Base-by-base conservation (phyloP, 148 eudicot genomes). In the Fagopyrum tataricum region DNA sequence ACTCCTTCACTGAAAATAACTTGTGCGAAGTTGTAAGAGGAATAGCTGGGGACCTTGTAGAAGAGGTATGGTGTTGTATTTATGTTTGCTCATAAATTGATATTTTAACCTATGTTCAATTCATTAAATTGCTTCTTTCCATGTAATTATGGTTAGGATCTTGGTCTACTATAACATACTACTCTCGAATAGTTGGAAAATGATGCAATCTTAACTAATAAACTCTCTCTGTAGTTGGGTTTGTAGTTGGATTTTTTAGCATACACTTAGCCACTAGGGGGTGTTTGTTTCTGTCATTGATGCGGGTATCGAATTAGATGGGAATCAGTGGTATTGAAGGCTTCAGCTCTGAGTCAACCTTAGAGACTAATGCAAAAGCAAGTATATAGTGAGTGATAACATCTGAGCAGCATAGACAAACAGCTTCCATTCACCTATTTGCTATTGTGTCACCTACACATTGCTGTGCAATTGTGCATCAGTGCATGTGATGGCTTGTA, bases 11-110 rank as follows among this genome's bases (percentile, higher is more conserved):
- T 7, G 98, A 95, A 82, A 95, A 95, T 85, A 91, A 91, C 81
- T 86, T 91, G 18, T 95, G 98, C 67, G 98, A 95, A 84, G 85
- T 95, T 74, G 97, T 95, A 67, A 85, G 98, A 80, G 93, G 88
- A 42, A 78, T 95, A 62, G 96, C 97, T 76, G 98, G 98, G 46
- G 98, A 95, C 77, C 91, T 95, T 73, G 98, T 72, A 4, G 98
- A 91, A 83, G 96, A 95, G 97, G 98, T 95, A 81, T 3, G 78
- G 43, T 40, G 14, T 24, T 64, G 2, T 64, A 5, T 37, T 1
- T 21, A 31, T 24, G 61, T 64, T 64, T 64, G 6, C 44, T 37
- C 9, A 37, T 46, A 46, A 46, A 46, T 46, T 13, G 3, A 13
- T 46, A 46, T 6, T 46, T 46, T 31, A 31, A 46, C 10, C 49